phyloP scores from a whole-genome alignment of 2,329 filamentous ascomycete species.

The Xylariaceae sp. region DNA sequence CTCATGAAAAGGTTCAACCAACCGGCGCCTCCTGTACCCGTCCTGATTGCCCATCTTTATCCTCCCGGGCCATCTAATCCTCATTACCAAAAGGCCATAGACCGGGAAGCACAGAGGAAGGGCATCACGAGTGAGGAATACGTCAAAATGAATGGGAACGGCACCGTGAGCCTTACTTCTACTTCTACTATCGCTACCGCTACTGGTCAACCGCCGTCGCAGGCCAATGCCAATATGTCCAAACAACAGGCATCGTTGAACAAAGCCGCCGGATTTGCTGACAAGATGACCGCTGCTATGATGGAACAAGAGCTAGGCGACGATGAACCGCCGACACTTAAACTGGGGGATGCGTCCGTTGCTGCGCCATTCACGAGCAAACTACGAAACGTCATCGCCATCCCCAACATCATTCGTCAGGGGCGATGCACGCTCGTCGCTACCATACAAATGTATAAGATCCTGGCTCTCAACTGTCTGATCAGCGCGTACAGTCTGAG shows the following conservation, averaged over 20 bases:
- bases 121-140: conserved; percentile 60
- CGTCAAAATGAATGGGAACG: conserved; percentile 49
- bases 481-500: conserved; percentile 97
- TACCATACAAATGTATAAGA: conserved; percentile 99
- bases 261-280: conserved; percentile 74
- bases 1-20: conserved; percentile 97
- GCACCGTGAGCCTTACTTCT: conserved; percentile 62
- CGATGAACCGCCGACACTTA: conserved; percentile 88
- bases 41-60: conserved; percentile 88
- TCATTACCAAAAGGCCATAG: conserved; percentile 88
- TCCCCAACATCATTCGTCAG: conserved; percentile 97
- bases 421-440: conserved; percentile 95
- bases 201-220: conserved; percentile 59
- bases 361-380: conserved; percentile 98
- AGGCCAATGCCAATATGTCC: conserved; percentile 50
- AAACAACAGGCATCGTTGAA: conserved; percentile 63
- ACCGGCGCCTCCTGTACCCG: conserved; percentile 84
- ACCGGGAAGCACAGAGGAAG: conserved; percentile 79
- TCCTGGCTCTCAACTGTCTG: conserved; percentile 92
- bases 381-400: conserved; percentile 90
- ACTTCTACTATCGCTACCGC: conserved; percentile 41
- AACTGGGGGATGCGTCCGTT: conserved; percentile 94
- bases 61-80: conserved; percentile 87
- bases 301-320: conserved; percentile 87
- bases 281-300: conserved; percentile 81